Evolutionary conservation across 1,139 yeast species (phyloP), one percentile per base, ranked within the genome.

Genomic region (Kodamaea fungicola): DNA sequence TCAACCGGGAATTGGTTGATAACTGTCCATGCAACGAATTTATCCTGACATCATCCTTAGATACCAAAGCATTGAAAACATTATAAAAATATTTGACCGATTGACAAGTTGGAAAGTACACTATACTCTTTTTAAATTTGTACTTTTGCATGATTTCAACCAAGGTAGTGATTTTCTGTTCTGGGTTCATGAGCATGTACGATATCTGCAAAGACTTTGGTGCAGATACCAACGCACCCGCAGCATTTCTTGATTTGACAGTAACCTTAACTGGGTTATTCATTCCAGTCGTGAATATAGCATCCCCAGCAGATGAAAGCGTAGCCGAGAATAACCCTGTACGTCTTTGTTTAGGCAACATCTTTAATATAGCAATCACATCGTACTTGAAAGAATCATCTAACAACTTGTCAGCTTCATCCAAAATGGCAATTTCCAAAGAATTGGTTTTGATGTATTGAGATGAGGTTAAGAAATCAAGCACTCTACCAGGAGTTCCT

Each of bases 321-420:
- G 97, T 90, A 1, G 97, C 97, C 2, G 96, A 87, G 55, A 89
- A 90, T 24, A 90, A 67, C 1, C 98, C 98, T 0, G 96, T 89
- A 53, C 98, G 74, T 53, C 96, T 78, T 62, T 92, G 98, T 50
- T 86, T 83, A 0, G 98, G 96, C 28, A 90, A 64, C 33, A 72
- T 62, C 35, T 76, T 72, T 32, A 89, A 67, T 23, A 89, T 85
- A 28, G 73, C 65, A 28, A 81, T 77, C 12, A 86, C 80, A 40
- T 87, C 89, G 36, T 68, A 69, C 28, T 77, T 79, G 56, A 90
- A 90, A 27, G 92, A 86, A 29, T 80, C 60, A 57, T 90, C 97
- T 29, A 92, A 67, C 33, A 92, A 68, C 47, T 88, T 78, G 55
- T 92, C 98, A 2, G 97, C 98, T 61, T 92, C 98, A 59, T 92